Base-by-base conservation (phyloP, 2,329 filamentous ascomycete species). In the Cercospora sp. region DNA sequence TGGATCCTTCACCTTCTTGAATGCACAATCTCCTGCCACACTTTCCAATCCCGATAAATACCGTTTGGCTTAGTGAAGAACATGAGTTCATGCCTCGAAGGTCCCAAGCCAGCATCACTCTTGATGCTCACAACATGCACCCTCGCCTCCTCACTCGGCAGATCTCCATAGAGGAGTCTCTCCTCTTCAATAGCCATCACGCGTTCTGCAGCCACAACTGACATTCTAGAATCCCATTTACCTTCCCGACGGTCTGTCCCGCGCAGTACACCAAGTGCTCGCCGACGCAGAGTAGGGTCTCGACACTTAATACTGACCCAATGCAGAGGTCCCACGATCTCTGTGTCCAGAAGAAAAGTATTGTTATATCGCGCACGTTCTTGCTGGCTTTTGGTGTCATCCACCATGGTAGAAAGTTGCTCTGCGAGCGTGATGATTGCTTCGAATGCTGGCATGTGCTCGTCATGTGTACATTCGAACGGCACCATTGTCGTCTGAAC, bases 281-380 rank as follows among this genome's bases (percentile, higher is more conserved):
- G 23, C 26, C 61, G n/a, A 28, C 61, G 42, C 5, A 63, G 6
- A 5, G 3, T 28, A 2, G 61, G 61, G 16, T 63, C 10, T n/a
- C 61, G 61, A 28, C 61, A 55, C 8, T 63, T 51, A 9, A 28
- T 20, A 12, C 45, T 23, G 23, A 63, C 33, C 20, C 51, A 55
- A 18, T 63, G 45, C 16, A 63, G 16, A 3, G 61, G 61, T 7
- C 42, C 51, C 3, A 63, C 26, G 10, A 63, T 55, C 31, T 63
- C 61, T 28, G 53, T 63, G 61, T 63, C 61, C 12, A 63, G 53
- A 16, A 63, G 30, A 7, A 63, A 63, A 2, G 45, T 63, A n/a
- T 28, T 30, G 12, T 30, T 28, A 9, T 48, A 48, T 20, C 45
- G 45, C 13, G 45, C 45, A 12, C 18, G 45, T 23, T 48, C 12